Evolutionary conservation across 1,139 yeast genomes (phyloP), one percentile per base, ranked within the genome.

Genomic region (Pichia sp.): DNA sequence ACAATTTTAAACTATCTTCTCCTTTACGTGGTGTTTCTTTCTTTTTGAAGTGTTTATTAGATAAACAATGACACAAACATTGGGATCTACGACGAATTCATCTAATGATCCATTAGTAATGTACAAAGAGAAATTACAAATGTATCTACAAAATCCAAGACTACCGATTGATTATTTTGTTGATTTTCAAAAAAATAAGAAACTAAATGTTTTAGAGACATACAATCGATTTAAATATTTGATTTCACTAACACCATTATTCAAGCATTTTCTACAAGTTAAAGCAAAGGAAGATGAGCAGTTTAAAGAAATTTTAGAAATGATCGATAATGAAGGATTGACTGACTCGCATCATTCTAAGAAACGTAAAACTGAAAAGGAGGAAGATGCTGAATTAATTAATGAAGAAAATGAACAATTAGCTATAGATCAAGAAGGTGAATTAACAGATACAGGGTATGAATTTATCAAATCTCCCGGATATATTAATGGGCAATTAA

Each of bases 381-480:
- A 77, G 59, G 81, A 76, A 59, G 82, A 77, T 57, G 79, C 76
- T 3, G 80, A 57, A 42, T 44, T 57, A 20, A 30, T 59, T 38
- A 46, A 50, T 18, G 53, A 74, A 7, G 57, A 67, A 69, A 54
- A 72, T 74, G 52, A 49, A 22, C 54, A 52, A 16, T 46, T 42
- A 47, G 68, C 77, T 55, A 72, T 43, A 4, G 52, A 47, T 9
- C 40, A 40, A n/a, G 57, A 54, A 59, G 56, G 53, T 30, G 89
- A 82, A 63, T 87, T 81, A 59, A 66, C 70, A 16, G 66, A 66
- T 18, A 67, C 72, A 3, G 65, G 70, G 7, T 72, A 76, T 13
- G 87, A 80, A 58, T 79, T 80, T 58, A 72, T 80, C 4, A 85
- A 82, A 57, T 73, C 82, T 50, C 94, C 94, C 0, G 70, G 73